A percentile compares a stretch with the other conserved stretches of the same genome.
Evolutionary conservation across 257 asterid species (phyloP).

Genomic region (Solanum dulcamara): DNA sequence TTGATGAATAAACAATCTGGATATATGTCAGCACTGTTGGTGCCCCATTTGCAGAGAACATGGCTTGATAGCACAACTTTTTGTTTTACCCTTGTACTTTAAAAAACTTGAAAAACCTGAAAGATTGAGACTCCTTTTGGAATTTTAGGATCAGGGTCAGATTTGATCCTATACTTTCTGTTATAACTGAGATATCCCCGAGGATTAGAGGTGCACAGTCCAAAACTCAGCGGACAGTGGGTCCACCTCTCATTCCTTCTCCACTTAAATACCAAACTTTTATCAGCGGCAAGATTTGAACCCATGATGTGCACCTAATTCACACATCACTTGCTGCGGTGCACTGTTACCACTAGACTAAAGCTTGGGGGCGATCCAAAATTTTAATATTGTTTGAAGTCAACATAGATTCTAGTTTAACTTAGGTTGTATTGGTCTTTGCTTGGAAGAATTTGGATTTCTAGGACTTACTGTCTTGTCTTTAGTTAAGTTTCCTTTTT

Average conservation of each 20-base stretch:
- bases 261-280: background rate
- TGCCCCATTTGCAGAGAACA: background rate
- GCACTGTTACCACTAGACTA: background rate
- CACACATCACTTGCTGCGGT: background rate
- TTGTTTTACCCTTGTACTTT: background rate
- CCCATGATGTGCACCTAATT: background rate
- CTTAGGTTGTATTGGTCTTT: background rate
- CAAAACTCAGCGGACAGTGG: background rate
- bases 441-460: background rate
- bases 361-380: background rate
- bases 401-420: background rate
- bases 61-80: background rate
- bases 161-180: background rate
- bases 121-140: background rate
- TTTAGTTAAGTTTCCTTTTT: background rate
- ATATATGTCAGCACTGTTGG: background rate
- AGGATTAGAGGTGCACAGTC: background rate
- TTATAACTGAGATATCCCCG: background rate
- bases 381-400: background rate
- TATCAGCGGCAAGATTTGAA: background rate
- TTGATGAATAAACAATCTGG: background rate
- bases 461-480: background rate
- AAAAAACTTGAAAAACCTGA: background rate
- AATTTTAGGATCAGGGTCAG: background rate
- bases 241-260: background rate